These are phyloP conservation scores for Periconia macrospinosa DNA, from an alignment of 2,329 filamentous ascomycete genomes.

Conservation along the genomic window DNA sequence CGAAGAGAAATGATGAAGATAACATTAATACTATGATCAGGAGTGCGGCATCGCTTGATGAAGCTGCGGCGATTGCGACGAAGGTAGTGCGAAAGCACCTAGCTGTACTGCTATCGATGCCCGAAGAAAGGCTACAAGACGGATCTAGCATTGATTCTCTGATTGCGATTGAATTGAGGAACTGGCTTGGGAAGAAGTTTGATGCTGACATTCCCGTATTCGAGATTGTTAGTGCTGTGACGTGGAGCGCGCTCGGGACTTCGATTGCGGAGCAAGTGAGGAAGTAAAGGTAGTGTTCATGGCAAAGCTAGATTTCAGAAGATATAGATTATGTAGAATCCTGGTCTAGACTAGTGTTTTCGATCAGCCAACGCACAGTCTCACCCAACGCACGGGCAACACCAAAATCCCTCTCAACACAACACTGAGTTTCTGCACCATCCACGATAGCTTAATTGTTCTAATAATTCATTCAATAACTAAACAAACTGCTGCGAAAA, in stretches of 20 bases:
- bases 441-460: too few species aligned
- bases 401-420: too few species aligned
- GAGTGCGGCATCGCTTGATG: neutral
- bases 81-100: neutral
- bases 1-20: neutral
- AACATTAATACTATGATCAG: neutral
- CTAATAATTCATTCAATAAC: too few species aligned
- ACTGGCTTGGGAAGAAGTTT: neutral
- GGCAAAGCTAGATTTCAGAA: too few species aligned
- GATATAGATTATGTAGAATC: too few species aligned
- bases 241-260: neutral
- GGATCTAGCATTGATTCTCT: neutral
- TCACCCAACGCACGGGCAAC: too few species aligned
- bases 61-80: neutral
- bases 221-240: neutral
- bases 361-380: too few species aligned
- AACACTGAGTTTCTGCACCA: too few species aligned
- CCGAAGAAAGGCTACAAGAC: neutral
- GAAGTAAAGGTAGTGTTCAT: neutral
- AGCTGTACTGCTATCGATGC: neutral
- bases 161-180: neutral
- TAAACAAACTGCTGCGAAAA: too few species aligned
- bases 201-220: neutral
- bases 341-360: too few species aligned
- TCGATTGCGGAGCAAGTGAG: neutral